Evolutionary conservation across 768 basidiomycete genomes (phyloP).

Genomic region (Leccinellum albellum): DNA sequence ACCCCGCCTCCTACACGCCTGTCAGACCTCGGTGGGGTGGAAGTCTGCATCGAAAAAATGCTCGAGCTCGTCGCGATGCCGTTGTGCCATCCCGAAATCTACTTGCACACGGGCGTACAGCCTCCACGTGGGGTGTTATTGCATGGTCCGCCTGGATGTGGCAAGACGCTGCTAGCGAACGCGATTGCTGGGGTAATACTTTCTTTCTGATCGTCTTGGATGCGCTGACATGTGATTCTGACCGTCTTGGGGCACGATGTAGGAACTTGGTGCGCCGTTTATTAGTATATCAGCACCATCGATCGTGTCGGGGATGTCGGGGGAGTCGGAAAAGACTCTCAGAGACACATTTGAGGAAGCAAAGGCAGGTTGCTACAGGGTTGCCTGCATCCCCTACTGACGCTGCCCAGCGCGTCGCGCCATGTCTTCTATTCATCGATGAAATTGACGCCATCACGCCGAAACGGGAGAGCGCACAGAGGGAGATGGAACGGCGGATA

Average conservation of each 20-base stretch:
- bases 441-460: conserved; percentile 98
- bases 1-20: conserved; percentile 72
- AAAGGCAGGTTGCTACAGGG: conserved; percentile 50
- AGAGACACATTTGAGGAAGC: conserved; percentile 97
- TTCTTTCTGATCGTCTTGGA: background rate
- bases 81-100: conserved; percentile 91
- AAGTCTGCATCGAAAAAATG: conserved; percentile 84
- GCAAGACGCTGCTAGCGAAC: conserved; percentile 91
- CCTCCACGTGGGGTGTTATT: conserved; percentile 89
- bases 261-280: conserved; percentile 93
- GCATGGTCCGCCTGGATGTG: conserved; percentile 95
- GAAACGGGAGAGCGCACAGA: conserved; percentile 94
- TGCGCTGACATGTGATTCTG: background rate
- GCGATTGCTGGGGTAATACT: conserved; percentile 87
- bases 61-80: conserved; percentile 97
- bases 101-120: conserved; percentile 87
- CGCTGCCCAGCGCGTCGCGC: conserved; percentile 69
- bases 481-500: conserved; percentile 97
- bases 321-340: conserved; percentile 95
- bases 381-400: background rate
- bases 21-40: conserved; percentile 85
- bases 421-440: conserved; percentile 93
- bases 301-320: conserved; percentile 97
- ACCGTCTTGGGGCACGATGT: background rate
- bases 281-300: conserved; percentile 93